phyloP scores from a whole-genome alignment of 352 stramenopile species.

The Phytophthora ohioensis region DNA sequence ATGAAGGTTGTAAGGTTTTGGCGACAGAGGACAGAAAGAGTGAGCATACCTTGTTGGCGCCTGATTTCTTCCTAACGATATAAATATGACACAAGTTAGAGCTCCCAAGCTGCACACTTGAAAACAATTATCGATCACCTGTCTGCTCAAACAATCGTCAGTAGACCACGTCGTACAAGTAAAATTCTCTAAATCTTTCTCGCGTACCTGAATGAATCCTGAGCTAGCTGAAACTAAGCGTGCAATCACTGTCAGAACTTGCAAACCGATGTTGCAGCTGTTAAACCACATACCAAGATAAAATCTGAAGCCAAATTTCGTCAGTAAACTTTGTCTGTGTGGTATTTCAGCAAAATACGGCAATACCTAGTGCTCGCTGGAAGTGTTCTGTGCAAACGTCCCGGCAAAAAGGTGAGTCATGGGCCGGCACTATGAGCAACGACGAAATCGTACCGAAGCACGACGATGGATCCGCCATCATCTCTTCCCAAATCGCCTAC shows the following conservation, averaged over 20 bases:
- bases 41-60: constrained; percentile 66
- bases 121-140: constrained; percentile 37
- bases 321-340: constrained; percentile 10
- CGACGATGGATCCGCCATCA: constrained; percentile 84
- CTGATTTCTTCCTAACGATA: constrained; percentile 67
- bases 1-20: neutral
- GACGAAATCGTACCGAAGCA: constrained; percentile 69
- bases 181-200: neutral
- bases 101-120: too few species aligned
- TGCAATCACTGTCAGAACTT: constrained; percentile 21
- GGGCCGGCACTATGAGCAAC: neutral
- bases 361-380: constrained; percentile 70
- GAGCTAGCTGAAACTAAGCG: constrained; percentile 80
- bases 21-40: too few species aligned
- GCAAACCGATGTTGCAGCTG: constrained; percentile 7
- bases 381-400: constrained; percentile 62
- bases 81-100: constrained; percentile 3
- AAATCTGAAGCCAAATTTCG: constrained; percentile 57
- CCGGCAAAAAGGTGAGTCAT: constrained; percentile 10
- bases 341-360: neutral
- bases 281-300: constrained; percentile 59
- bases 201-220: constrained; percentile 81
- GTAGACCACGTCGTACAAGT: neutral
- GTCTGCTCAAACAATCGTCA: constrained; percentile 43
- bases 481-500: constrained; percentile 90